A percentile compares a stretch with the other conserved stretches of the same genome.
phyloP scores from a whole-genome alignment of 2,329 filamentous ascomycete genomes.

The Penicillium sp. region DNA sequence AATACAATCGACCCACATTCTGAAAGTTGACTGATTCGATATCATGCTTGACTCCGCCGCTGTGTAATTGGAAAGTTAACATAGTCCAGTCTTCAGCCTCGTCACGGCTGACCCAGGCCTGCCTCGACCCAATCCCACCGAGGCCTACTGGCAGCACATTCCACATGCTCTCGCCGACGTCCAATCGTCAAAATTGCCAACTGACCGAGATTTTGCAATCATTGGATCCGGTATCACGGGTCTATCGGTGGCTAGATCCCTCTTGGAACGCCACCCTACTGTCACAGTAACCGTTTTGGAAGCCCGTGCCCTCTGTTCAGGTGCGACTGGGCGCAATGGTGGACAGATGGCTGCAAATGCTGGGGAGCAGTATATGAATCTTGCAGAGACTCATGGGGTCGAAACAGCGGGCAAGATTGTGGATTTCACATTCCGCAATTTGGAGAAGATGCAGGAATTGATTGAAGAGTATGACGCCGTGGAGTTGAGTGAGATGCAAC shows the following conservation, averaged over 20 bases:
- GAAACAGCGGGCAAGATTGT: constrained; percentile 38
- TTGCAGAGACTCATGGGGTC: constrained; percentile 18
- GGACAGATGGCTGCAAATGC: constrained; percentile 33
- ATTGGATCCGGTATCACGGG: constrained; percentile 41
- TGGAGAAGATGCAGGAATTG: constrained; percentile 38
- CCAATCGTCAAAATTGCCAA: constrained; percentile 29
- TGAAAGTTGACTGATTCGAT: neutral
- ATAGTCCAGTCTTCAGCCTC: constrained; percentile 12
- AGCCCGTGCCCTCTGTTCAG: constrained; percentile 36
- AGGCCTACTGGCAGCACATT: constrained; percentile 38
- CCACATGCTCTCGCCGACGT: constrained; percentile 32
- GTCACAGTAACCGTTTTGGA: constrained; percentile 35
- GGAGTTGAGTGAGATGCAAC: constrained; percentile 24
- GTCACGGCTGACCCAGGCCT: constrained; percentile 34
- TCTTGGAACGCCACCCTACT: constrained; percentile 27
- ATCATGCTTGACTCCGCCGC: neutral
- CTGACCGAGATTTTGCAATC: constrained; percentile 29
- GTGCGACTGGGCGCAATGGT: constrained; percentile 40
- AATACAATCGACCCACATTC: neutral
- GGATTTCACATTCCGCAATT: constrained; percentile 39
- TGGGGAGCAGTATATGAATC: constrained; percentile 27
- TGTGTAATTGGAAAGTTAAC: neutral
- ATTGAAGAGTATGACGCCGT: constrained; percentile 34
- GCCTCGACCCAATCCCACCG: constrained; percentile 37
- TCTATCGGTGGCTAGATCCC: constrained; percentile 31